Percentiles rank a stretch among this genome's conserved stretches.
phyloP scores from a whole-genome alignment of 1,284 basidiomycete species.

The Malassezia restricta region DNA sequence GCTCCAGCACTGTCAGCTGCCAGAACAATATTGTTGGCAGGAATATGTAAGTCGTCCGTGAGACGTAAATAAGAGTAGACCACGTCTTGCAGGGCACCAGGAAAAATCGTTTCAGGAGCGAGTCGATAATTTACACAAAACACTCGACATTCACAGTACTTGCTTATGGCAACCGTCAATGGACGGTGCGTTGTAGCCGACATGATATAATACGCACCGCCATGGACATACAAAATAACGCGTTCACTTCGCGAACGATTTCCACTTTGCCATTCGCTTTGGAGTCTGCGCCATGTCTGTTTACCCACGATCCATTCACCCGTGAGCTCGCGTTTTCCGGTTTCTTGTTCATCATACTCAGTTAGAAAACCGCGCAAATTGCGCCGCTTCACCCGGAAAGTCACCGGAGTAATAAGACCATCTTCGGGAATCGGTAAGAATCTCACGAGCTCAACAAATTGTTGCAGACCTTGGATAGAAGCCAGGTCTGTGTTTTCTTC shows the following conservation, averaged over 20 bases:
- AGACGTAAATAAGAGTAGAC: constrained; percentile 77
- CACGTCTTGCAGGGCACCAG: constrained; percentile 81
- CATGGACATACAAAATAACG: constrained; percentile 85
- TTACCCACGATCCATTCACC: constrained; percentile 95
- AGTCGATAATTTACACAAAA: constrained; percentile 95
- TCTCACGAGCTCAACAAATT: constrained; percentile 66
- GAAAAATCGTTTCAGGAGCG: constrained; percentile 86
- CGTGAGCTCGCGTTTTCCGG: constrained; percentile 64
- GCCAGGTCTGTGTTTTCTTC: constrained; percentile 65
- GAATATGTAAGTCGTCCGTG: constrained; percentile 75
- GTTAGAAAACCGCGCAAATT: constrained; percentile 64
- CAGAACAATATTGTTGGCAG: constrained; percentile 57
- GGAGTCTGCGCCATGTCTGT: constrained; percentile 74
- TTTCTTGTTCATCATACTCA: constrained; percentile 61
- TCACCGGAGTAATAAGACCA: constrained; percentile 86
- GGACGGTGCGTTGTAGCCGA: constrained; percentile 86
- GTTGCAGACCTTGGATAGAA: constrained; percentile 59
- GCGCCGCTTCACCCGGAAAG: constrained; percentile 67
- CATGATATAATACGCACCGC: constrained; percentile 89
- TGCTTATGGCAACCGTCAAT: constrained; percentile 80
- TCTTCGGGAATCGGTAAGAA: constrained; percentile 81
- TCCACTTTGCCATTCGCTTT: constrained; percentile 58
- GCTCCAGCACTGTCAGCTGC: constrained; percentile 85
- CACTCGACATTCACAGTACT: constrained; percentile 79
- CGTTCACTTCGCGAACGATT: constrained; percentile 54